These are phyloP conservation scores for Sclerotinia spermophila DNA, from an alignment of 2,329 filamentous ascomycete genomes.

Conservation along the genomic window DNA sequence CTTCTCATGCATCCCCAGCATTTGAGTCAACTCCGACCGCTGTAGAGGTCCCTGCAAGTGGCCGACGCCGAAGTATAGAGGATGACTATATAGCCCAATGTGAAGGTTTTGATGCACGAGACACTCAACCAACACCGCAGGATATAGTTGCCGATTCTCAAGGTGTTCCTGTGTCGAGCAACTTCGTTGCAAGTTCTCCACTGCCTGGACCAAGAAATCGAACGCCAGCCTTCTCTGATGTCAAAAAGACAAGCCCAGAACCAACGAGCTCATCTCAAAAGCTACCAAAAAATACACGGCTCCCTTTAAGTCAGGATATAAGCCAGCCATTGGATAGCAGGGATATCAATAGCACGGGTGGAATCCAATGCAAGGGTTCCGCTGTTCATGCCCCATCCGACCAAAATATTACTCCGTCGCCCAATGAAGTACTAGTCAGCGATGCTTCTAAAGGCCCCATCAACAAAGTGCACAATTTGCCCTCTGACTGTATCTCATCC, in stretches of 20 bases:
- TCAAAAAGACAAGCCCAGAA: background rate
- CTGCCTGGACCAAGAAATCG: background rate
- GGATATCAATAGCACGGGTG: background rate
- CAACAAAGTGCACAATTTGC: conserved; percentile 9
- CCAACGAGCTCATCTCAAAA: background rate
- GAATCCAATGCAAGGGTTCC: background rate
- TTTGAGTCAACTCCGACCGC: background rate
- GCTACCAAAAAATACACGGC: background rate
- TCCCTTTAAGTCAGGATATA: background rate
- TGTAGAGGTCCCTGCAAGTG: conserved; percentile 32
- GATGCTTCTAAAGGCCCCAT: conserved; percentile 15
- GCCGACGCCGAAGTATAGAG: conserved; percentile 26
- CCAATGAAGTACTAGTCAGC: conserved; percentile 24
- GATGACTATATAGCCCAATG: conserved; percentile 34
- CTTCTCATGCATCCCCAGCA: background rate
- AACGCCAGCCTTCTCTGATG: too few relatives aligned
- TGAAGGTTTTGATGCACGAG: conserved; percentile 28
- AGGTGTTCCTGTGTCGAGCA: conserved; percentile 8
- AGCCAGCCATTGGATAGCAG: background rate
- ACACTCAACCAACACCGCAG: conserved; percentile 28
- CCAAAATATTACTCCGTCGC: conserved; percentile 18
- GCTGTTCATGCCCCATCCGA: background rate
- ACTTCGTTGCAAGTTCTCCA: conserved; percentile 8
- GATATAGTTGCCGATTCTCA: conserved; percentile 35
- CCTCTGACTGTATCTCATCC: conserved; percentile 20